These are phyloP conservation scores for Shiraia sp. DNA, from an alignment of 2,329 filamentous ascomycete genomes.

Conservation along the genomic window DNA sequence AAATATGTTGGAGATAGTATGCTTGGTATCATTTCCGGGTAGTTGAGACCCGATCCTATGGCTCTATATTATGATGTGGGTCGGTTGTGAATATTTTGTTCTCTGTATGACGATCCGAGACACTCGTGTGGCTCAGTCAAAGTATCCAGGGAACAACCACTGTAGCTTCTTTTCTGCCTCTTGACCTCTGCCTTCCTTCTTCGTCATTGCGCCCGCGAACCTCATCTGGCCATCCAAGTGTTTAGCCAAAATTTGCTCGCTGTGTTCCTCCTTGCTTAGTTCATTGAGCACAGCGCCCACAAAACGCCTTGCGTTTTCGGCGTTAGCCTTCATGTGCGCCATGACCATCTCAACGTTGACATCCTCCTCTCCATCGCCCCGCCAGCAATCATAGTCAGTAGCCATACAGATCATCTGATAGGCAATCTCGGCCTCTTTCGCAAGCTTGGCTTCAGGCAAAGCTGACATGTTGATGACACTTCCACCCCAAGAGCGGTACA, in stretches of 20 bases:
- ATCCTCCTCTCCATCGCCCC: slow-evolving; percentile 69
- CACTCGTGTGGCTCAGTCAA: slow-evolving; percentile 41
- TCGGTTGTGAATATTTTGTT: neutral
- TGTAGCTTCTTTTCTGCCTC: slow-evolving; percentile 79
- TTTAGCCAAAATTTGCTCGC: slow-evolving; percentile 75
- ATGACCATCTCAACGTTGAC: slow-evolving; percentile 98
- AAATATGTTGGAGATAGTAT: no score
- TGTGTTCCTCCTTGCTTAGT: slow-evolving; percentile 76
- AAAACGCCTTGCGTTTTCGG: slow-evolving; percentile 81
- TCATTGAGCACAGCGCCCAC: slow-evolving; percentile 87
- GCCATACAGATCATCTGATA: slow-evolving; percentile 99
- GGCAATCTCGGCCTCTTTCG: slow-evolving; percentile 90
- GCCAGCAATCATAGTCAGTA: slow-evolving; percentile 99
- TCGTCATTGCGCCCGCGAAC: slow-evolving; percentile 82
- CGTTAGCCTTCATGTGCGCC: slow-evolving; percentile 93
- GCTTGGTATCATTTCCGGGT: no score
- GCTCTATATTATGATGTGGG: neutral
- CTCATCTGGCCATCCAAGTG: slow-evolving; percentile 77
- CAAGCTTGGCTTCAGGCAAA: slow-evolving; percentile 93
- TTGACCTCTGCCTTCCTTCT: slow-evolving; percentile 70
- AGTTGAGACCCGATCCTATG: neutral
- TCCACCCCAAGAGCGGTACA: slow-evolving; percentile 94
- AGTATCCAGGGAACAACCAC: slow-evolving; percentile 88
- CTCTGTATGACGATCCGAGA: neutral
- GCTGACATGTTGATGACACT: slow-evolving; percentile 98